Base-by-base conservation (phyloP, 176 grass and related monocot species). In the Aegilops tauschii region DNA sequence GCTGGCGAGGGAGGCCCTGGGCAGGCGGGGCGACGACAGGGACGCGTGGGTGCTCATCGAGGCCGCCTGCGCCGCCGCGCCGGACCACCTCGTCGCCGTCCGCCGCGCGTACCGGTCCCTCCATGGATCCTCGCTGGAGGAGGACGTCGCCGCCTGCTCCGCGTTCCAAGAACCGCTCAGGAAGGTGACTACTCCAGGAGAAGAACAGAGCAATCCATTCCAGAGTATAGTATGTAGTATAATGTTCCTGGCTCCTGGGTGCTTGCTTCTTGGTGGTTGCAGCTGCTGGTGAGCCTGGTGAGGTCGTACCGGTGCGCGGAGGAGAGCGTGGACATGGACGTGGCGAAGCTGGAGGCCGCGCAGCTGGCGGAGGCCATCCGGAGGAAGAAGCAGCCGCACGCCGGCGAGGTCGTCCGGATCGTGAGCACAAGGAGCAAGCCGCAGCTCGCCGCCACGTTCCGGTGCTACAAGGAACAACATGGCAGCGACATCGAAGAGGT, bases 41-140 rank as follows among this genome's bases (percentile, higher is more conserved):
- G 67, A 86, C 61, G 56, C 80, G 56, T 91, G 81, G 87, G 85
- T 83, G 79, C 12, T 91, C 50, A 56, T 91, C 68, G 94, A 93
- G 85, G 87, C 91, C 80, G 64, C 94, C 8, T 96, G 94, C 72
- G 91, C 94, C 61, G 73, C 89, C 11, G 31, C 86, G 52, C 94
- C 94, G 4, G 91, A 96, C 17, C 94, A 96, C 87, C 87, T 93
- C 71, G 20, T 96, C 77, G 87, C 82, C 45, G 85, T 96, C n/a
- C 92, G 94, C 77, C 79, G 80, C 82, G 80, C 83, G 0, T 96
- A 96, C 76, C 90, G 89, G 67, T 90, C 89, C 40, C 84, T 84
- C 61, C 93, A 88, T 80, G 86, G 75, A 5, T 93, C 81, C 87
- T 93, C 91, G 2, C 77, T 95, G 21, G 94, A 95, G 85, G 94